phyloP scores from a whole-genome alignment of 495 filamentous ascomycete genomes.

The Tetracladium marchalianum region DNA sequence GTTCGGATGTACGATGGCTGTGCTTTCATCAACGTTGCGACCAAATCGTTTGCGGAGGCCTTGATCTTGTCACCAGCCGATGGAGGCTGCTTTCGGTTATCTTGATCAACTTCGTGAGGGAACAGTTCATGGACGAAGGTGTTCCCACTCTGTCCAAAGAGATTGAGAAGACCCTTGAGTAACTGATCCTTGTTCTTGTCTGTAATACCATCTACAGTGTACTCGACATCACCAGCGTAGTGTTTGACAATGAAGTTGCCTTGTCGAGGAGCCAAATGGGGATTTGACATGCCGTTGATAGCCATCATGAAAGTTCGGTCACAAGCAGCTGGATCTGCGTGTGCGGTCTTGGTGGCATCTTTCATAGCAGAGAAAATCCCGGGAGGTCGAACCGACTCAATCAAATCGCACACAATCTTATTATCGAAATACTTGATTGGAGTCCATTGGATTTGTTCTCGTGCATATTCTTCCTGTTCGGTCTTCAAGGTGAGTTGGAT shows the following conservation, averaged over 20 bases:
- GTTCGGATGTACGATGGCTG: slow-evolving; percentile 96
- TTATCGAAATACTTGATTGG: slow-evolving; percentile 99
- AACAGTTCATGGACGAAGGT: slow-evolving; percentile 79
- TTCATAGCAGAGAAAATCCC: slow-evolving; percentile 95
- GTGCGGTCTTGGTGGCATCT: slow-evolving; percentile 93
- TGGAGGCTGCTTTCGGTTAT: slow-evolving; percentile 88
- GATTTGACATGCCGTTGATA: slow-evolving; percentile 80
- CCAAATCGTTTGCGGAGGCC: slow-evolving; percentile 88
- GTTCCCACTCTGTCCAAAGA: slow-evolving; percentile 78
- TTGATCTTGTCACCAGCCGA: slow-evolving; percentile 98
- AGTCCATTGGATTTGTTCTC: slow-evolving; percentile 96
- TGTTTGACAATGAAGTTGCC: slow-evolving; percentile 98
- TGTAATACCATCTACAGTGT: slow-evolving; percentile 93
- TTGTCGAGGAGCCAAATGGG: slow-evolving; percentile 85
- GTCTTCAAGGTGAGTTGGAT: slow-evolving; percentile 95
- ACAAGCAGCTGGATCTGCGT: slow-evolving; percentile 87
- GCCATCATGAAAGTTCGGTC: slow-evolving; percentile 93
- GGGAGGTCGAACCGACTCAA: slow-evolving; percentile 84
- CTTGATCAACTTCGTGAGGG: slow-evolving; percentile 88
- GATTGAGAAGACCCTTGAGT: slow-evolving; percentile 84
- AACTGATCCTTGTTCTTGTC: slow-evolving; percentile 99
- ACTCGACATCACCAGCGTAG: slow-evolving; percentile 96
- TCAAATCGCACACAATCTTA: slow-evolving; percentile 96
- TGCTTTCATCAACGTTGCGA: slow-evolving; percentile 93
- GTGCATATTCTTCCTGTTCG: slow-evolving; percentile 95